Evolutionary conservation across 768 basidiomycete genomes (phyloP), one percentile per base, ranked within the genome.

Genomic region (Rubroboletus satanas): DNA sequence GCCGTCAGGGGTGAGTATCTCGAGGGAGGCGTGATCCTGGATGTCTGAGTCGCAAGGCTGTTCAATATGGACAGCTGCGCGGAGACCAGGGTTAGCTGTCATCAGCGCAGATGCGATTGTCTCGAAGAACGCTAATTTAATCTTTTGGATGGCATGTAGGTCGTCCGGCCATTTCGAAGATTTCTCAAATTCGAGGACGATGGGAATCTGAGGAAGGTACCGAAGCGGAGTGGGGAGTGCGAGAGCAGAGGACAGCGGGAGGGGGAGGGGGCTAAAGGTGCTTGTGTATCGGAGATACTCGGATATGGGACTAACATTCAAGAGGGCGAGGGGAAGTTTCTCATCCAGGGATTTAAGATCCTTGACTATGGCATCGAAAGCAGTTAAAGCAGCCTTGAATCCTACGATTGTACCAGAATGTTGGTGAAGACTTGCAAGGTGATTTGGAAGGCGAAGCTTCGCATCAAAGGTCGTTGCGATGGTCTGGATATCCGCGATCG

Each of bases 141-240:
- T 87, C 58, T 92, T 92, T 69, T 97, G 96, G 45, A 98, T 89
- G 0, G 94, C 93, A 17, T 77, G 79, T 5, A 98, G 79, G 60
- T 98, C 93, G 64, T 98, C 95, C 0, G 97, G 96, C 97, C 97
- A 99, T 57, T 83, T 82, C 0, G 87, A 84, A 0, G 93, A 96
- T 57, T 87, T 89, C 67, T 98, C 96, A 63, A 98, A 97, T 68
- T 95, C 89, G 32, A 98, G 71, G 23, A 93, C 69, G 45, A 93
- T 74, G 14, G 88, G 82, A 59, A 93, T 88, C 3, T 82, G 78
- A 0, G 86, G 81, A 12, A 87, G 66, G 65, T 87, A 88, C 10
- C 82, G 80, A 10, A 88, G 83, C 50, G 82, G 82, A 1, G 72
- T 62, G 0, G 86, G 84, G 6, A 90, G 71, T 3, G 74, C 68